A percentile compares a stretch with the other conserved stretches of the same genome.
Conservation (phyloP, 2,329 filamentous ascomycete species). For the Cercospora sp. region DNA sequence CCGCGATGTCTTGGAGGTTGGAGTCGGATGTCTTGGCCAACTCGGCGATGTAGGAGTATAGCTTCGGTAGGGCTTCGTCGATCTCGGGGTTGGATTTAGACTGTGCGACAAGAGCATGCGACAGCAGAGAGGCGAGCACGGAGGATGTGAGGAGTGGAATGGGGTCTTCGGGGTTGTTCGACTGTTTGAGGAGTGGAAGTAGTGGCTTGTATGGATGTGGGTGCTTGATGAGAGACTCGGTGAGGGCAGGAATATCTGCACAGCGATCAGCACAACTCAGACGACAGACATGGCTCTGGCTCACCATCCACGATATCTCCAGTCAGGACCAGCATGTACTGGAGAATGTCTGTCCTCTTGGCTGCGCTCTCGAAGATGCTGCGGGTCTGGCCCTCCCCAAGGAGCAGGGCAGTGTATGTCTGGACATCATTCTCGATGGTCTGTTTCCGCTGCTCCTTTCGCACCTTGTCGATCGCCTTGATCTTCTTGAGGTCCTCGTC, state of each 20-base stretch:
- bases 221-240: slow-evolving; percentile 72
- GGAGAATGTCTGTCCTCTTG: slow-evolving; percentile 85
- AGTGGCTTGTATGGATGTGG: slow-evolving; percentile 73
- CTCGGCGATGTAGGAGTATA: slow-evolving; percentile 82
- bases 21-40: slow-evolving; percentile 83
- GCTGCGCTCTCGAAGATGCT: slow-evolving; percentile 80
- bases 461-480: slow-evolving; percentile 92
- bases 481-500: slow-evolving; percentile 94
- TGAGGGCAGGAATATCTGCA: slow-evolving; percentile 75
- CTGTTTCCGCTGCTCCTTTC: slow-evolving; percentile 84
- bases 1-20: slow-evolving; percentile 90
- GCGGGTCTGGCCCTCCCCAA: slow-evolving; percentile 64
- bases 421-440: slow-evolving; percentile 76
- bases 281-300: background rate
- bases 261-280: slow-evolving; percentile 6
- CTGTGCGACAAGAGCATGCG: slow-evolving; percentile 60
- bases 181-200: slow-evolving; percentile 78
- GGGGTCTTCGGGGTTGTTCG: slow-evolving; percentile 78
- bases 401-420: slow-evolving; percentile 77
- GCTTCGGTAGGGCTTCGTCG: slow-evolving; percentile 72
- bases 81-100: slow-evolving; percentile 63
- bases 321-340: slow-evolving; percentile 89
- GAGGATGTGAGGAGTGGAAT: slow-evolving; percentile 88
- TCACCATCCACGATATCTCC: slow-evolving; percentile 83
- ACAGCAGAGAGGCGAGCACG: slow-evolving; percentile 78